Percentiles rank a stretch among this genome's conserved stretches.
Conservation (phyloP, 768 basidiomycete species). For the Lyophyllum atratum region DNA sequence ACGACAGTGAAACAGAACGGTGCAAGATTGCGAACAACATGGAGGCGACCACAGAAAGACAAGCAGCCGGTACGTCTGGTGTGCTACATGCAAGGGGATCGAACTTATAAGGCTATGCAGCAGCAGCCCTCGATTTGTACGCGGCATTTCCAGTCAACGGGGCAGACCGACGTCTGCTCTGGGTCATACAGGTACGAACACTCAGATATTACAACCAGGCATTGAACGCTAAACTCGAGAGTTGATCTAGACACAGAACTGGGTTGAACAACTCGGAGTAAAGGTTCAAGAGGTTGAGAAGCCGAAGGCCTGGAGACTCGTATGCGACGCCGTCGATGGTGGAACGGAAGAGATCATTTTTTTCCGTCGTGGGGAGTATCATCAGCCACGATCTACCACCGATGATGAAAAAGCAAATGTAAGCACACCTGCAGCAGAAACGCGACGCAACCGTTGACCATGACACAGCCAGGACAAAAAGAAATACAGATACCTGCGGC, state of each 20-base stretch:
- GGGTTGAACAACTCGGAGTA: neutral
- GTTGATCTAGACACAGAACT: neutral
- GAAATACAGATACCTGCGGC: neutral
- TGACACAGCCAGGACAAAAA: neutral
- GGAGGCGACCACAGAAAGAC: neutral
- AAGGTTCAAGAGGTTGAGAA: neutral
- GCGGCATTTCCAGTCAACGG: neutral
- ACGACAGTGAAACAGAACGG: neutral
- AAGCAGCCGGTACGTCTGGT: neutral
- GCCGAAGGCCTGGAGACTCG: neutral
- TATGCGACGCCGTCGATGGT: neutral
- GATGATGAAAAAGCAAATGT: neutral
- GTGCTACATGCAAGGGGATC: neutral
- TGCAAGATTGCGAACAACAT: neutral
- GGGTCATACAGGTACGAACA: neutral
- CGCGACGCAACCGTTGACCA: neutral
- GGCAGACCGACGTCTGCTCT: neutral
- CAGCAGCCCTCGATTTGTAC: neutral
- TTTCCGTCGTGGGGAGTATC: neutral
- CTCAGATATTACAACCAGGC: neutral
- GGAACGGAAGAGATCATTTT: neutral
- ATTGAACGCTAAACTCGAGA: neutral
- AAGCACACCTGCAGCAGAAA: neutral
- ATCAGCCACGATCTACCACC: neutral
- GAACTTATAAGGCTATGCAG: neutral